These are phyloP conservation scores for Fusarium buharicum DNA, from an alignment of 2,329 filamentous ascomycete genomes.

Conservation along the genomic window DNA sequence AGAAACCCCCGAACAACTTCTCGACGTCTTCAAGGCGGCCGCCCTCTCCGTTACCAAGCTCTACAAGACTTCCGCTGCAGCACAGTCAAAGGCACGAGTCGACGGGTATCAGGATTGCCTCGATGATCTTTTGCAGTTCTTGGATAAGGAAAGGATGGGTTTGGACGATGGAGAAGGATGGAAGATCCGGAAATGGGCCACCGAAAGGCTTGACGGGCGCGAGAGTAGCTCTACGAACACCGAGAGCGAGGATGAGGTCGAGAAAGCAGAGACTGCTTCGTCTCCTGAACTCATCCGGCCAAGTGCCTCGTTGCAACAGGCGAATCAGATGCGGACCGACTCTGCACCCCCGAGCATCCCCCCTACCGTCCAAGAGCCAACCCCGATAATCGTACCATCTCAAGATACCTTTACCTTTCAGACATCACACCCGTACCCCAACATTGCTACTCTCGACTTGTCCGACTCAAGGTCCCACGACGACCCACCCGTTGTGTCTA, in stretches of 20 bases:
- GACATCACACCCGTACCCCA: constrained; percentile 69
- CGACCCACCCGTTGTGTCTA: constrained; percentile 42
- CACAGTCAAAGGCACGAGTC: constrained; percentile 77
- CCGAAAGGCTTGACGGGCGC: constrained; percentile 74
- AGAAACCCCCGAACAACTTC: constrained; percentile 71
- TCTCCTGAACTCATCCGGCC: constrained; percentile 68
- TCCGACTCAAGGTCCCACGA: constrained; percentile 62
- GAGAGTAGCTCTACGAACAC: constrained; percentile 63
- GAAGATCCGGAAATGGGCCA: constrained; percentile 71
- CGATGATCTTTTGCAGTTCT: constrained; percentile 85
- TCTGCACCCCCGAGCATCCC: constrained; percentile 44
- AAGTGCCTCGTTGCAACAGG: constrained; percentile 53
- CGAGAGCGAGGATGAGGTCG: constrained; percentile 76
- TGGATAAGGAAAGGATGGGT: constrained; percentile 84
- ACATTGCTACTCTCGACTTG: constrained; percentile 69
- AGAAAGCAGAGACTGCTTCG: constrained; percentile 69
- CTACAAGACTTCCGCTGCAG: constrained; percentile 88
- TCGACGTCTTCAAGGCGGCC: constrained; percentile 91
- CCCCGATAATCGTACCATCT: constrained; percentile 62
- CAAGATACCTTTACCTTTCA: constrained; percentile 76
- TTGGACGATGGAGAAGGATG: constrained; percentile 81
- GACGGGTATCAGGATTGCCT: constrained; percentile 95
- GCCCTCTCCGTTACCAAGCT: constrained; percentile 95
- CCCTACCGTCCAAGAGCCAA: constrained; percentile 45
- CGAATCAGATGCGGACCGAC: constrained; percentile 42